Conservation (phyloP, 2,329 filamentous ascomycete species). For the Ceratocystiopsis minuta region DNA sequence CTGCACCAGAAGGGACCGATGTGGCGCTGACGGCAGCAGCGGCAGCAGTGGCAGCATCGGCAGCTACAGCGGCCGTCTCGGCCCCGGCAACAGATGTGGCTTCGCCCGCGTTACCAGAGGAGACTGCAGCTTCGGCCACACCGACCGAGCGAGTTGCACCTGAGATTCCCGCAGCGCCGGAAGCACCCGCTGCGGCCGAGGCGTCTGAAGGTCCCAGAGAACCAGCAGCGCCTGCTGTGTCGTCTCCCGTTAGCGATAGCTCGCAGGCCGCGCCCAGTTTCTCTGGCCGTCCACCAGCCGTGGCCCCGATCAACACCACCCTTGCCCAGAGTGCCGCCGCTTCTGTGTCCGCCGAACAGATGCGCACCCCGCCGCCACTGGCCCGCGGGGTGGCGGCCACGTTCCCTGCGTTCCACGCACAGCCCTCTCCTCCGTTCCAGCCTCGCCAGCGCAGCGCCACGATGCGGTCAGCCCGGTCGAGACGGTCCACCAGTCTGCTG, state of each 20-base stretch:
- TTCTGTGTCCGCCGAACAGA: neutral
- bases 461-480: neutral
- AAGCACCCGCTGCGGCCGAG: no score
- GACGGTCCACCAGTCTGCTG: neutral
- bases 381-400: neutral
- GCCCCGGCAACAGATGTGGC: no score
- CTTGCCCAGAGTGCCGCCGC: neutral
- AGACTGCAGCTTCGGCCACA: neutral
- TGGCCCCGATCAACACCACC: conserved; percentile 1
- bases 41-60: no score
- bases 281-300: neutral
- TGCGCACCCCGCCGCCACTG: neutral
- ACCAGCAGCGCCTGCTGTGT: no score
- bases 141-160: neutral
- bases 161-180: neutral
- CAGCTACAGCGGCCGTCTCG: no score
- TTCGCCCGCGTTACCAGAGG: no score
- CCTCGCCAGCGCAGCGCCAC: conserved; percentile 6
- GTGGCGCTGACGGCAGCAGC: no score
- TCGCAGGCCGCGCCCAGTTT: neutral
- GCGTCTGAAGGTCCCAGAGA: no score
- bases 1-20: no score
- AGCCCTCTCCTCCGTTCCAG: neutral
- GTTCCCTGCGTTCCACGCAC: neutral
- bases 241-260: no score